Evolutionary conservation across 139 green algal genomes (phyloP), one percentile per base, ranked within the genome.

Genomic region (Chlorella sorokiniana): DNA sequence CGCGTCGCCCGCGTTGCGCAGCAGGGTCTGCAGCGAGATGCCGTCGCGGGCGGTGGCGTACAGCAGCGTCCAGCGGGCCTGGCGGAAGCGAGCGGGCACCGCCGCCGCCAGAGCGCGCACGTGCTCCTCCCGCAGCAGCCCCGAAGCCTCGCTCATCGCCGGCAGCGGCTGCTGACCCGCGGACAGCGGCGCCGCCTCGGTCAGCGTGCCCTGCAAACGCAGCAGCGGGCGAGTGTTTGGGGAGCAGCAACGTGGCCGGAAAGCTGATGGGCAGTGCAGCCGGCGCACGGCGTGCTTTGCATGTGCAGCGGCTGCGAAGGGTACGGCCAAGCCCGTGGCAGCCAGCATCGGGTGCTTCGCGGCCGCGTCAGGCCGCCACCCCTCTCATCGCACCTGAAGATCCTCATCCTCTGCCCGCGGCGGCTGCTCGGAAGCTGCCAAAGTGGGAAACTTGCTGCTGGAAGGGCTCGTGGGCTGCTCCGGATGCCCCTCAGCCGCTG

Each of bases 21-120:
- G 67, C 71, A 88, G 33, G 1, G 84, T 88, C 40, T 84, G 79
- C 63, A 88, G 73, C 31, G 48, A 77, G 61, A 88, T 88, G 64
- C 84, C 84, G 79, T 88, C 84, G 25, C 84, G 78, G 4, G 42
- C 45, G 4, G 84, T 86, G 64, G 33, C 62, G 63, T 88, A 88
- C 27, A 83, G 38, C 63, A 88, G 75, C 3, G 29, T 72, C 84
- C 84, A 88, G n/a, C 62, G 45, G 1, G 78, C 64, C 51, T 83
- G 78, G 23, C 79, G 71, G 79, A 72, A 73, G 8, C 84, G 61
- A 27, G 69, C 33, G 2, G 84, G 84, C 22, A 85, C 63, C 31
- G 78, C 44, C 44, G 78, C 48, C 61, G 68, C 33, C 44, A 88
- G 67, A 9, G 67, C 61, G 10, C 54, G 37, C 14, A 88, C 73